Evolutionary conservation across 2,329 filamentous ascomycete species (phyloP), one percentile per base, ranked within the genome.

Genomic region (Phoma sp.): DNA sequence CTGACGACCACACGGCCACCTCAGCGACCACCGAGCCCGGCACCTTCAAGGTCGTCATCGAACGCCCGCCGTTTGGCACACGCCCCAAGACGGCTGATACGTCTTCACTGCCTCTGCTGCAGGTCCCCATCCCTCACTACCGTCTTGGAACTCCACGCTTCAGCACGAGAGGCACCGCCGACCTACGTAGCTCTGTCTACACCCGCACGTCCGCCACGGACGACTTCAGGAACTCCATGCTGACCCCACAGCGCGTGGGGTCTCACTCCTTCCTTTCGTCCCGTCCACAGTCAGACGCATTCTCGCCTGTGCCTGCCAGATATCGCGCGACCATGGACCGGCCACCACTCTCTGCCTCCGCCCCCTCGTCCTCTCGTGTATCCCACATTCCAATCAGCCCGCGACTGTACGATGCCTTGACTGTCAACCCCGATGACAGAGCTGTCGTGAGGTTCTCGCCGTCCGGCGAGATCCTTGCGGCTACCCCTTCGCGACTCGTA

Each of bases 401-500:
- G 0, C 83, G 86, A 59, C 90, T 97, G 75, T 98, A 93, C 71
- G 91, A 96, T 70, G 79, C 81, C 4, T 81, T 98, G 52, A 90
- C 90, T 5, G 86, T 89, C 61, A 89, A 91, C 61, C 91, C 93
- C 42, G 90, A 98, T 71, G 87, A 96, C 70, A 83, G 85, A 41
- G 80, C 87, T 1, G 86, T 96, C 52, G 93, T 99, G 22, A 89
- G 91, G 53, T 96, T 96, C 73, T 87, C 90, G 14, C 74, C 86
- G 4, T 86, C 85, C 9, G 86, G 87, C 43, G 84, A 91, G 37
- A 93, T 99, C 18, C 88, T 88, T 27, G 95, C 95, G 30, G 95
- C 95, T 11, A 97, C 92, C 0, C 92, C 93, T 1, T 88, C 93
- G 3, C 88, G 95, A 10, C 86, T 99, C 33, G 90, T 99, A 44